Evolutionary conservation across 495 filamentous ascomycete species (phyloP), one percentile per base, ranked within the genome.

Genomic region (Aspergillus sparsus): DNA sequence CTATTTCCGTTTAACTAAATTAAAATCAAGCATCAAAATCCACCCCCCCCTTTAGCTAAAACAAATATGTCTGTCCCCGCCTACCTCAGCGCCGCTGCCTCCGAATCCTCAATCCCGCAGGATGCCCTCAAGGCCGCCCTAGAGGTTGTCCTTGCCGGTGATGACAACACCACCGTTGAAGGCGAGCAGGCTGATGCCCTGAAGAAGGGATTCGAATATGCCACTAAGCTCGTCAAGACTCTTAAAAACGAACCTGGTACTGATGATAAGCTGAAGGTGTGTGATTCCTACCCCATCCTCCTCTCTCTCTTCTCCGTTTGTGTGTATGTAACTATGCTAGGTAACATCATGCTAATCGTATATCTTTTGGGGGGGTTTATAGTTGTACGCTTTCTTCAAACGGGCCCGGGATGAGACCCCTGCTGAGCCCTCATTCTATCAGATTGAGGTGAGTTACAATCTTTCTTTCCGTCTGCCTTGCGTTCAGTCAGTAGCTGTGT

Each of bases 341-440:
- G 13, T 45, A 57, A 55, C 12, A 54, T 37, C 53, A 8, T 46
- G 37, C 53, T 67, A 55, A 49, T 55, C 10, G 47, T 35, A 13
- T 35, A 15, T n/a, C 35, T 47, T 4, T 13, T 21, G 3, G 10
- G 59, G 44, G 44, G 44, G 44, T 6, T 6, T 64, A 56, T 66
- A 87, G 78, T 71, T 85, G 49, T 88, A 87, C 71, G 80, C 72
- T 56, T 76, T 82, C 66, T 87, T 77, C 79, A 88, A 88, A 77
- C 73, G 79, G 69, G 75, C 74, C 31, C 76, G 68, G 39, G 71
- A 79, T 45, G 82, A 85, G 63, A 68, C 68, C 31, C 62, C 74
- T 12, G 70, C 79, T 11, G 64, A 76, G 57, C 74, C 75, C 50
- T 76, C 78, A 53, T 79, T 77, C 66, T 83, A 83, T 49, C 78